These are phyloP conservation scores for Mycena alexandri DNA, from an alignment of 768 basidiomycete species.

Conservation along the genomic window DNA sequence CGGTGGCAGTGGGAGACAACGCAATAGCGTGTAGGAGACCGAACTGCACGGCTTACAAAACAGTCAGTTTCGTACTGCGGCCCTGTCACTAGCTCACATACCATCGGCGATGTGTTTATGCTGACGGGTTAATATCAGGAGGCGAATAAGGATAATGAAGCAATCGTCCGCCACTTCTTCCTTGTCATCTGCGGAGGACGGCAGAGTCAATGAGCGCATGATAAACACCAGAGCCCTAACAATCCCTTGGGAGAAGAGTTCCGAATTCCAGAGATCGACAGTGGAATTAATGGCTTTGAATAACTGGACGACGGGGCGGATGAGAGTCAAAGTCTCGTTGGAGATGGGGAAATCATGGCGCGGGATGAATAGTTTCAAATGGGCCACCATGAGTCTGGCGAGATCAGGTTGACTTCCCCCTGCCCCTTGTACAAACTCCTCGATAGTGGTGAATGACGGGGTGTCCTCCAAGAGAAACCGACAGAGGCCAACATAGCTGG, in stretches of 20 bases:
- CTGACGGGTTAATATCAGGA: not conserved
- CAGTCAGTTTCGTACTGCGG: too few species aligned
- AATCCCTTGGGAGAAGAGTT: constrained; percentile 1
- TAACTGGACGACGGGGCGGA: constrained; percentile 2
- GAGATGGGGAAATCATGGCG: not conserved
- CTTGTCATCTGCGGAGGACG: not conserved
- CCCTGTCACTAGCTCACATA: too few species aligned
- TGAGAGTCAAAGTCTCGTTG: not conserved
- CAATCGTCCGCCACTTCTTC: constrained; percentile 4
- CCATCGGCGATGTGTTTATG: constrained; percentile 1
- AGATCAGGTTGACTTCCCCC: not conserved
- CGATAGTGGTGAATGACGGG: not conserved
- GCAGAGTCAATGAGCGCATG: not conserved
- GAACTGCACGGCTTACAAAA: not conserved
- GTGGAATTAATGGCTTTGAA: constrained; percentile 1
- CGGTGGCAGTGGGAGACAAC: not conserved
- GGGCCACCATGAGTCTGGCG: not conserved
- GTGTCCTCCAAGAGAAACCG: not conserved
- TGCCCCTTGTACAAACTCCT: not conserved
- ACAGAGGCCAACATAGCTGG: not conserved
- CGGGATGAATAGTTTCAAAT: constrained; percentile 6
- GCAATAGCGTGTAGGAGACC: constrained; percentile 12
- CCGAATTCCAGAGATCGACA: not conserved
- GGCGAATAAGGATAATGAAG: not conserved
- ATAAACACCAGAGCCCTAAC: not conserved